These are phyloP conservation scores for Pleurotus eryngii DNA, from an alignment of 768 basidiomycete genomes.

Conservation along the genomic window DNA sequence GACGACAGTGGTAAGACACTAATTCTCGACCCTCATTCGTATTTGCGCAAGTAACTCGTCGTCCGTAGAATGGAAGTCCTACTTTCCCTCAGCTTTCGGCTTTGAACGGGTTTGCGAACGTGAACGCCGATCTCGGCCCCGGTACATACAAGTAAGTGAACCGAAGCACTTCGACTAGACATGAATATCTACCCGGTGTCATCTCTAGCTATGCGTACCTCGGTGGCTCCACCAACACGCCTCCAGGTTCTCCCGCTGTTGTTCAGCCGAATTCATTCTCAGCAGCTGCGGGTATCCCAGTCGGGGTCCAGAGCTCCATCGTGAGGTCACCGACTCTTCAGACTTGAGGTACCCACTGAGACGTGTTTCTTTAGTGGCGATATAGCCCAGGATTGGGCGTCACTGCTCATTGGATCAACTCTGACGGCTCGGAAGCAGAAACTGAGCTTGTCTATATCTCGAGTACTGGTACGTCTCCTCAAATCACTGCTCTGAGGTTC, in stretches of 20 bases:
- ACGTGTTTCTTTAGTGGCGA: background rate
- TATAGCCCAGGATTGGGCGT: background rate
- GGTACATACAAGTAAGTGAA: background rate
- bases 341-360: background rate
- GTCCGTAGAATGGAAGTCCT: background rate
- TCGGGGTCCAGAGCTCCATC: background rate
- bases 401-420: background rate
- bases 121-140: background rate
- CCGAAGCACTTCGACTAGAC: background rate
- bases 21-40: background rate
- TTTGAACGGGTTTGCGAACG: background rate
- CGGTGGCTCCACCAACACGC: background rate
- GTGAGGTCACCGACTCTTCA: background rate
- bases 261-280: background rate
- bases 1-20: background rate
- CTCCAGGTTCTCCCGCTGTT: background rate
- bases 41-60: background rate
- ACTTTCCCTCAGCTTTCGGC: background rate
- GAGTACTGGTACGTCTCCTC: background rate
- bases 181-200: background rate
- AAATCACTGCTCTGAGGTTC: background rate
- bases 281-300: background rate
- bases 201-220: slow-evolving; percentile 4
- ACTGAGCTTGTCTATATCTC: background rate
- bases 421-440: background rate